phyloP scores from a whole-genome alignment of 352 stramenopile genomes.

The Phytophthora sp. region DNA sequence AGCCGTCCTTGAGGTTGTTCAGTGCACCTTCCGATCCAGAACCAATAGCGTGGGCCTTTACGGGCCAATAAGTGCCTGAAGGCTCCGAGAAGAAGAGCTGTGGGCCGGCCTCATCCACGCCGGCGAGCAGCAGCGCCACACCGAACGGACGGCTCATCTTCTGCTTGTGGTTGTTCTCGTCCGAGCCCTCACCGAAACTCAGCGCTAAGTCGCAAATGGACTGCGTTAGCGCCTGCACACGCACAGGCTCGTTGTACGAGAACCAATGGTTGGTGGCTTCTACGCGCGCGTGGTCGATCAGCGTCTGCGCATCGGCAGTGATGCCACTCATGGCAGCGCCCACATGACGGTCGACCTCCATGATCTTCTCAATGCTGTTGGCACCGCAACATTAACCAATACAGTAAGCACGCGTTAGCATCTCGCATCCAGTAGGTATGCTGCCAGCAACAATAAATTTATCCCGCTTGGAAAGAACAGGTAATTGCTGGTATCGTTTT shows the following conservation, averaged over 20 bases:
- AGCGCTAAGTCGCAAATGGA: slow-evolving; percentile 98
- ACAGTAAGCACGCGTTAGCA: slow-evolving; percentile 7
- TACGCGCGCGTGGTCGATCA: slow-evolving; percentile 99
- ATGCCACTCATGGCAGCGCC: slow-evolving; percentile 98
- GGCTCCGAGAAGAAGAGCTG: slow-evolving; percentile 98
- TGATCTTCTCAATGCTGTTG: slow-evolving; percentile 99
- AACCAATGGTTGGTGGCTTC: slow-evolving; percentile 99
- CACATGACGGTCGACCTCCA: slow-evolving; percentile 99
- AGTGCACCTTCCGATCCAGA: slow-evolving; percentile 97
- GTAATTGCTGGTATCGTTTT: background rate
- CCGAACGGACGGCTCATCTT: slow-evolving; percentile 99
- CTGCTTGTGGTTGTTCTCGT: slow-evolving; percentile 95
- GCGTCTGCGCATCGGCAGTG: slow-evolving; percentile 97
- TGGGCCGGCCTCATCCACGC: slow-evolving; percentile 94
- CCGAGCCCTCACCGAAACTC: slow-evolving; percentile 93
- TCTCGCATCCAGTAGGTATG: background rate
- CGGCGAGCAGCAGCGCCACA: slow-evolving; percentile 97
- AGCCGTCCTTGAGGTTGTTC: slow-evolving; percentile 98
- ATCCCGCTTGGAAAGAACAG: background rate
- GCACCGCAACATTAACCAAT: slow-evolving; percentile 5
- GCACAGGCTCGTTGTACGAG: slow-evolving; percentile 98
- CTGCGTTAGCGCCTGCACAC: slow-evolving; percentile 98
- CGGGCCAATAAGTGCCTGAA: slow-evolving; percentile 97
- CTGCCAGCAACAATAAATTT: background rate
- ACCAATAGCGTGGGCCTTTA: slow-evolving; percentile 99